Base-by-base conservation (phyloP, 164 flowering plant species). In the Stephania cephalantha region DNA sequence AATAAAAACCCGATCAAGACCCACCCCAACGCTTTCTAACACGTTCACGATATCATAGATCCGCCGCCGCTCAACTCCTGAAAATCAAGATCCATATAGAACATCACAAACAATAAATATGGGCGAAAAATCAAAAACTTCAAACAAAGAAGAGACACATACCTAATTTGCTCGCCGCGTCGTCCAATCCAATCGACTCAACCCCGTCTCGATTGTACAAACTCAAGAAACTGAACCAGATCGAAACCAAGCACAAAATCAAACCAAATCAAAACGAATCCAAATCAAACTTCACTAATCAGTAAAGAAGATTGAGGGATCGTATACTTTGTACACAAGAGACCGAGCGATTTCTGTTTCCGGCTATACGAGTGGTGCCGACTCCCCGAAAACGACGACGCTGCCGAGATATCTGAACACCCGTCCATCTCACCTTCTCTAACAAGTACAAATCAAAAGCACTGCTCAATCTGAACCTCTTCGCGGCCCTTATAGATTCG, bases 21-120 rank as follows among this genome's bases (percentile, higher is more conserved):
- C 84, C 76, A 94, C 99, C 55, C 99, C 99, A 76, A 96, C 87
- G 71, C 99, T 92, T 76, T 96, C 99, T 77, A 96, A 78, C 1
- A 96, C 96, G 81, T 96, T 96, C 64, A 94, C 99, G 17, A 96
- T 92, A 69, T 96, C 99, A 46, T 96, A 96, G 82, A 96, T 94
- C 88, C 99, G 86, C 53, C 99, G 82, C 81, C 99, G 87, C 85
- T 96, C 97, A 35, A 96, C 99, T 1, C 98, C 99, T 96, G 82
- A 53, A 83, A 6, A 20, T 13, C 71, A 80, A 64, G 76, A 1
- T 45, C 7, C 18, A 31, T 75, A 18, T 44, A 52, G 76, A 70
- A 15, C 63, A 58, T 18, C 6, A 58, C 18, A 17, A 79, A 18
- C 3, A 42, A 1, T 68, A 31, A 13, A 64, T n/a, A 20, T 9